Evolutionary conservation across 768 basidiomycete species (phyloP).

Genomic region (Leccinellum albellum): DNA sequence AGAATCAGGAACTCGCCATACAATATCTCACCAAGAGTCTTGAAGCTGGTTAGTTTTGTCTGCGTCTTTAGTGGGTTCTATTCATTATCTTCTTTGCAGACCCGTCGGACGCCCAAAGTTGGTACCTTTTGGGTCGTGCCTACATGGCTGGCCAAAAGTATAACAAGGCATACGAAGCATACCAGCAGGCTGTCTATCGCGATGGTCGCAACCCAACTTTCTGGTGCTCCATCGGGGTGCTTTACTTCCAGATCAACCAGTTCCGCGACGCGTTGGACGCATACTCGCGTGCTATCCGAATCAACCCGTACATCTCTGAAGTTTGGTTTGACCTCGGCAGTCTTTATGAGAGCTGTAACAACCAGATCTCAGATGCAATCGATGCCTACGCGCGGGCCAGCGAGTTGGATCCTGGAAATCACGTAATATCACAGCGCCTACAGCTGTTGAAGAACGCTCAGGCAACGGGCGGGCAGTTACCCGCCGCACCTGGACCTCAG

Average conservation of each 20-base stretch:
- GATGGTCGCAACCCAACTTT: constrained; percentile 99
- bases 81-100: constrained; percentile 45
- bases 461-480: constrained; percentile 65
- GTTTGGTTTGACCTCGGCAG: constrained; percentile 88
- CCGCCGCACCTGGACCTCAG: constrained; percentile 87
- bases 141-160: constrained; percentile 99
- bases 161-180: constrained; percentile 99
- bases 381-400: constrained; percentile 95
- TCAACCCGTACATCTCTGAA: constrained; percentile 94
- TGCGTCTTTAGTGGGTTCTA: not conserved
- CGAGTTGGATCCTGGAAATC: constrained; percentile 87
- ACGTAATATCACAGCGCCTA: constrained; percentile 76
- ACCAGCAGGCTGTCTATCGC: constrained; percentile 98
- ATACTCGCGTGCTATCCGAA: constrained; percentile 96
- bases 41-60: constrained; percentile 71
- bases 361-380: constrained; percentile 97
- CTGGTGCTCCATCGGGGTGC: constrained; percentile 98
- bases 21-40: constrained; percentile 91
- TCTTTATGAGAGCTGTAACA: constrained; percentile 97
- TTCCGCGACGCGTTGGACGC: constrained; percentile 98
- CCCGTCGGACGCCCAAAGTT: constrained; percentile 92
- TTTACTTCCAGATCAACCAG: constrained; percentile 99
- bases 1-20: constrained; percentile 93
- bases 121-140: constrained; percentile 97
- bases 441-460: constrained; percentile 78